Evolutionary conservation across 805 yeast genomes (phyloP), one percentile per base, ranked within the genome.

Genomic region (Candida oleophila): DNA sequence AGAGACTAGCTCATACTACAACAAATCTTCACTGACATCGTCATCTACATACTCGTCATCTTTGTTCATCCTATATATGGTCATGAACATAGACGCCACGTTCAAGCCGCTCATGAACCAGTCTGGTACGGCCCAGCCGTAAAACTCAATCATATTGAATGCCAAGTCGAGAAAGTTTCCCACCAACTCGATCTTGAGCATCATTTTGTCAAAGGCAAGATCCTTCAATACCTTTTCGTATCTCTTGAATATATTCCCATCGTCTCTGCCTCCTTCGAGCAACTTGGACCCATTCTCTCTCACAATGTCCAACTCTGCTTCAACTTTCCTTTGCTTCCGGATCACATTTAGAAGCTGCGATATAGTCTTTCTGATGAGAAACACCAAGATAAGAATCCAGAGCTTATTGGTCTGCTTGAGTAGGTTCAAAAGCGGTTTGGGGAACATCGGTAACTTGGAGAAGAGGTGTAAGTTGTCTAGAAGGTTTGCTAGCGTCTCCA

Each of bases 21-120:
- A 60, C 41, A 71, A 54, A 45, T 72, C 76, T 46, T 72, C 74
- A 18, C 69, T 59, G 11, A 71, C 65, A 46, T 70, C 74, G 50
- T 71, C 77, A 52, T 72, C 76, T 19, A 61, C 51, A 46, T 72
- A 71, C 58, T 71, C 77, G 49, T 71, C 76, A 49, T 72, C 76
- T 55, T 72, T 72, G 57, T 72, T 72, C 77, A 72, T 72, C 61
- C 77, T 69, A 64, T 72, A 72, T 40, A 72, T 56, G n/a, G 76
- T 69, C 77, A 72, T 72, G 45, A 59, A 62, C 76, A 72, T 72
- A 50, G 74, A 68, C 16, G 74, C 65, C 43, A 66, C 56, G 49
- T 71, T 72, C 57, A 72, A 63, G 8, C 56, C 47, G 48, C 60
- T 64, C 76, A 72, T 69, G 42, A 70, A 56, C 75, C 76, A 71